phyloP scores from a whole-genome alignment of 441 rosid genomes.

The Pelargonium myrrhifolium region DNA sequence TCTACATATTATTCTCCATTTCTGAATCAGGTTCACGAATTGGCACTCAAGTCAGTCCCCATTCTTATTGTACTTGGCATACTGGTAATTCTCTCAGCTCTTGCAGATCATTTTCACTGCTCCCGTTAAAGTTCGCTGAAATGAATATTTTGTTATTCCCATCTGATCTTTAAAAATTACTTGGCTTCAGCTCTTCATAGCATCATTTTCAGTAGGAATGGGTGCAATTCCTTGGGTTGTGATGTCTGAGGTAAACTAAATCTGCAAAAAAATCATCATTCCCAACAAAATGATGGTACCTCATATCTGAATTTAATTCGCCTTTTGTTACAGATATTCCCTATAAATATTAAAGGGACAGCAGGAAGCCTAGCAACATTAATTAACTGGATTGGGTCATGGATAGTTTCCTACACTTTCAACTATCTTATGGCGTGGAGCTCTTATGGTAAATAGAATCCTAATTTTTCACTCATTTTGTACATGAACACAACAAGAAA shows the following conservation, averaged over 20 bases:
- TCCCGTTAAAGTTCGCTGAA: neutral
- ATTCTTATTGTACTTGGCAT: constrained; percentile 65
- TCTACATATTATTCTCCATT: neutral
- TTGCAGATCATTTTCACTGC: neutral
- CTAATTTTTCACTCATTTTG: too few relatives aligned
- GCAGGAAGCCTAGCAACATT: constrained; percentile 59
- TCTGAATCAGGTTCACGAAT: constrained; percentile 37
- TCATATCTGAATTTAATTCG: neutral
- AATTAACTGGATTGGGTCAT: constrained; percentile 48
- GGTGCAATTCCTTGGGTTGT: constrained; percentile 94
- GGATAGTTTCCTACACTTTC: constrained; percentile 57
- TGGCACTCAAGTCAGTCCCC: constrained; percentile 62
- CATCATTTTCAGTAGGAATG: constrained; percentile 83
- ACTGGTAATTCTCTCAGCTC: constrained; percentile 40
- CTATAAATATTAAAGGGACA: constrained; percentile 49
- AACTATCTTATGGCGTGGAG: constrained; percentile 56
- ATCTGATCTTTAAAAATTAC: constrained; percentile 7
- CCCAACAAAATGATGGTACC: constrained; percentile 8
- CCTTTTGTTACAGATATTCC: constrained; percentile 40
- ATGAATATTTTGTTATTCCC: neutral
- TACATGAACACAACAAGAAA: too few relatives aligned
- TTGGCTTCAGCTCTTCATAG: constrained; percentile 54
- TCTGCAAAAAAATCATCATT: neutral
- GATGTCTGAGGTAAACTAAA: constrained; percentile 73
- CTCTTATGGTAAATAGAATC: constrained; percentile 30